A percentile compares a stretch with the other conserved stretches of the same genome.
These are phyloP conservation scores for Gynostemma pentaphyllum DNA, from an alignment of 306 rosid genomes.

Conservation along the genomic window DNA sequence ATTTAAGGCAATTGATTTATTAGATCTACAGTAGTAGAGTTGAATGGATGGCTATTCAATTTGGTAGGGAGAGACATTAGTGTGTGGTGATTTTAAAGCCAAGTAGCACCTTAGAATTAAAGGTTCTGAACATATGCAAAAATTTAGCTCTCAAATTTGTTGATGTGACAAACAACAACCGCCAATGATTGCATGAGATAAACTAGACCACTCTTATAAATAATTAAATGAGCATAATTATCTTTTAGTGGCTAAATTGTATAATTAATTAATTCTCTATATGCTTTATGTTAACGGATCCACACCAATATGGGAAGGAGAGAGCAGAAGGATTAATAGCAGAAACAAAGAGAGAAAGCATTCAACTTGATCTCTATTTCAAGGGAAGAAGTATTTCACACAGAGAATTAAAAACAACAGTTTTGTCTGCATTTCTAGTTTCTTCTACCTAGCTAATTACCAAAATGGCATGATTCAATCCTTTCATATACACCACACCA, in stretches of 20 bases:
- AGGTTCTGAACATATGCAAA: neutral
- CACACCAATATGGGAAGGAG: neutral
- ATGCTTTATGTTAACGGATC: neutral
- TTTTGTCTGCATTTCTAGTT: neutral
- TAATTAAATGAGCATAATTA: neutral
- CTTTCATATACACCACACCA: neutral
- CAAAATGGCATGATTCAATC: neutral
- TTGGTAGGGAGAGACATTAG: neutral
- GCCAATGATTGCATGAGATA: neutral
- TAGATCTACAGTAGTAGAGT: neutral
- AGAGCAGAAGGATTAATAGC: neutral
- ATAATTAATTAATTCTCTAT: too few relatives aligned
- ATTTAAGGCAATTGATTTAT: neutral
- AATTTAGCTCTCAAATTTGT: neutral
- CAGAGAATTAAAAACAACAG: neutral
- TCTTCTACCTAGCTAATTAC: constrained; percentile 5
- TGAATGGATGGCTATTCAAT: neutral
- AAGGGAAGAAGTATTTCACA: neutral
- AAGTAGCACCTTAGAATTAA: neutral
- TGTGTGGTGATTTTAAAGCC: constrained; percentile 4
- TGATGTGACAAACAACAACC: neutral
- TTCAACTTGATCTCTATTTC: neutral
- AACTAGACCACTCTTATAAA: neutral
- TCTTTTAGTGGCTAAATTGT: neutral
- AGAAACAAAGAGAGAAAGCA: neutral